Base-by-base conservation (phyloP, 2,329 filamentous ascomycete species). In the Colletotrichum limetticola region DNA sequence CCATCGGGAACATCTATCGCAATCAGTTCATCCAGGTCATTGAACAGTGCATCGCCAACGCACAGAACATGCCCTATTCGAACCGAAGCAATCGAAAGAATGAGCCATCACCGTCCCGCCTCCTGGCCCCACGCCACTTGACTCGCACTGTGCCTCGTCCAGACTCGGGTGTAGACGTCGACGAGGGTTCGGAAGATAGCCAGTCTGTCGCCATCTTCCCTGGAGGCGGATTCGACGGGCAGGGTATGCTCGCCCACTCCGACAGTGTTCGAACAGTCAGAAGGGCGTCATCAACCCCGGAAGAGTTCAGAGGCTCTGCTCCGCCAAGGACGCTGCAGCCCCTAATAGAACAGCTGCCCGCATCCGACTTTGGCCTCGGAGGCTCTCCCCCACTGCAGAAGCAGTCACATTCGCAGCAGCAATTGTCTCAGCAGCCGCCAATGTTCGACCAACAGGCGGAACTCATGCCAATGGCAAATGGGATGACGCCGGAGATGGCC, bases 51-150 rank as follows among this genome's bases (percentile, higher is more conserved):
- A 79, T 82, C 42, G 64, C 76, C 32, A 75, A 79, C 26, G 82
- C 83, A 0, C 80, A 82, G 64, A 81, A 72, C 55, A 82, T 81
- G 79, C 83, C 82, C 1, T 85, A 85, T 69, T 78, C 81, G 1
- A 84, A 84, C 70, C 77, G 83, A 12, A 84, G 83, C 75, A 84
- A 84, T 77, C 84, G 84, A 71, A 82, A 81, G 70, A 79, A 77
- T 59, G 82, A 84, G 46, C 76, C 79, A 3, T 28, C 74, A 1
- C 69, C 60, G 3, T 53, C 58, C 24, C 37, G 62, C 26, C 37
- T 75, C 6, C 75, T 76, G 4, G 57, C 65, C n/a, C 60, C 62
- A 16, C 70, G 74, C 28, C 74, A 79, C 5, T 78, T 80, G 35
- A 70, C 75, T 4, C 75, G 78, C 5, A 0, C 74, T 79, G 2